Percentiles rank a stretch among this genome's conserved stretches.
phyloP scores from a whole-genome alignment of 768 basidiomycete genomes.

The Boletus edulis region DNA sequence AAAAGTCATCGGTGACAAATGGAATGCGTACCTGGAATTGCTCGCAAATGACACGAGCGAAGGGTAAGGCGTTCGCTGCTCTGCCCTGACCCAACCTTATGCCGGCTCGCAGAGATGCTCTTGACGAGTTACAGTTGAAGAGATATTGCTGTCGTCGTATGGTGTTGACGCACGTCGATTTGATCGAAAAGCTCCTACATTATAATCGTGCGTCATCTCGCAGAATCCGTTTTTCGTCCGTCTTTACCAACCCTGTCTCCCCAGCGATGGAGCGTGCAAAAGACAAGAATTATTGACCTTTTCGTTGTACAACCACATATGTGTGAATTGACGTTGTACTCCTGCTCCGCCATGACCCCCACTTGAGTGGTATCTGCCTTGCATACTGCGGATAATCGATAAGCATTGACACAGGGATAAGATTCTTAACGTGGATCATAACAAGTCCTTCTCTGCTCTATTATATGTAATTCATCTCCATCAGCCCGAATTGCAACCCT shows the following conservation, averaged over 20 bases:
- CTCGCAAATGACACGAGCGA: conserved; percentile 80
- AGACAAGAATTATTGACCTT: conserved; percentile 22
- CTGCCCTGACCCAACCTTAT: background rate
- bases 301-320: background rate
- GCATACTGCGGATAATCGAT: no score
- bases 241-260: background rate
- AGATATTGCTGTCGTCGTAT: conserved; percentile 96
- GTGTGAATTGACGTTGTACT: background rate
- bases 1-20: conserved; percentile 96
- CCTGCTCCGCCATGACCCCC: no score
- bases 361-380: no score
- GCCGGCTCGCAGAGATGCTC: conserved; percentile 62
- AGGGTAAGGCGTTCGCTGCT: conserved; percentile 55
- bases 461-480: background rate
- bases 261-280: conserved; percentile 35
- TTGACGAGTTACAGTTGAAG: conserved; percentile 86
- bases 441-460: no score
- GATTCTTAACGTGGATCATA: background rate
- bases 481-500: background rate
- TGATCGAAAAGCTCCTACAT: conserved; percentile 95
- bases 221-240: conserved; percentile 26
- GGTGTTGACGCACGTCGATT: conserved; percentile 96
- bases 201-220: conserved; percentile 72
- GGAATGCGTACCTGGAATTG: conserved; percentile 83
- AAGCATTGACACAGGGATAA: background rate